These are phyloP conservation scores for Elasticomyces elasticus DNA, from an alignment of 495 filamentous ascomycete genomes.

Conservation along the genomic window DNA sequence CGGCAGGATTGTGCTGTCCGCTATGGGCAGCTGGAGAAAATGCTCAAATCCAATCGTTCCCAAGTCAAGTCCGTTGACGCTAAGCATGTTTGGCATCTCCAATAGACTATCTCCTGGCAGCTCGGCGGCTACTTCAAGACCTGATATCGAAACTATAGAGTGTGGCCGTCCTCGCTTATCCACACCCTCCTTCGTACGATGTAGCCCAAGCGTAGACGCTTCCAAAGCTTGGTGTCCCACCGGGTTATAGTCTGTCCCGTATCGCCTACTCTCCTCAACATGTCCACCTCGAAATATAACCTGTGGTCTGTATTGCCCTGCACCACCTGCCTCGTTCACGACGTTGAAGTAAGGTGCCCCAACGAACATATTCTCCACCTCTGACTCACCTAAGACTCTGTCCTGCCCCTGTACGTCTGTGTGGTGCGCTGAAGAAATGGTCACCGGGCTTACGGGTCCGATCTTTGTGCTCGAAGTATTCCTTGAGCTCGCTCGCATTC, in stretches of 20 bases:
- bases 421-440: neutral
- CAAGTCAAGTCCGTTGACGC: constrained; percentile 59
- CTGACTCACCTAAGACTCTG: neutral
- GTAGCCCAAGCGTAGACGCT: constrained; percentile 8
- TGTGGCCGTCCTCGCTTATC: neutral
- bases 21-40: constrained; percentile 57
- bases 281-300: constrained; percentile 10
- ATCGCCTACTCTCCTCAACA: neutral
- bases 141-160: neutral
- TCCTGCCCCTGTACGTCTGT: constrained; percentile 2
- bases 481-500: constrained; percentile 4
- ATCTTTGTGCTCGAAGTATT: neutral
- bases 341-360: constrained; percentile 18
- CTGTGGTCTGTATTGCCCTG: neutral
- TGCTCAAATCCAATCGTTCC: constrained; percentile 68
- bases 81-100: constrained; percentile 65
- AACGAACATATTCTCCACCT: constrained; percentile 15
- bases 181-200: neutral
- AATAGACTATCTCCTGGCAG: neutral
- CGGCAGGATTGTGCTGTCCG: constrained; percentile 43
- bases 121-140: neutral
- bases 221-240: constrained; percentile 9
- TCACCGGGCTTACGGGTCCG: neutral
- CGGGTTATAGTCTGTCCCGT: constrained; percentile 3
- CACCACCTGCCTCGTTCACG: neutral